Base-by-base conservation (phyloP, 805 yeast species). In the Saccharomycopsis vini region DNA sequence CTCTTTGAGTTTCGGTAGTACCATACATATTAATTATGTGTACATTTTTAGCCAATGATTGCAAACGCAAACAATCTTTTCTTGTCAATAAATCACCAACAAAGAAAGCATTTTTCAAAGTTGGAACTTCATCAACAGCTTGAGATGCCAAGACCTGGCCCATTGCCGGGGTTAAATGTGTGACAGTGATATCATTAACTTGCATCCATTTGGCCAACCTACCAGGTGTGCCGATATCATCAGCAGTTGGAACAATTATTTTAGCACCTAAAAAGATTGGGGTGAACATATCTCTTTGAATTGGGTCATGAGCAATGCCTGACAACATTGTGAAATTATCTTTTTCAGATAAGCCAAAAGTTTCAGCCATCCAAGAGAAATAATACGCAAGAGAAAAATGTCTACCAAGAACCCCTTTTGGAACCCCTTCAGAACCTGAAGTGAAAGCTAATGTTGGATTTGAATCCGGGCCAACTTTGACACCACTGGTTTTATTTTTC, bases 81-180 rank as follows among this genome's bases (percentile, higher is more conserved):
- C 92, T 94, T 52, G 99, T 92, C 52, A 92, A 69, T 50, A 92
- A 86, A 63, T 92, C 99, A 56, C 99, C 99, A 23, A 92, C 99
- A 57, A 92, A 92, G 69, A 92, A 92, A 1, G 98, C 98, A 60
- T 90, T 97, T 59, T 86, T 95, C 50, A 92, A 71, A 3, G 77
- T 58, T 21, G 95, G 90, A 60, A 92, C 83, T 44, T 81, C 80
- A 10, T 92, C 80, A 12, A 83, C 70, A 16, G 98, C 98, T 67
- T 92, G 97, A 4, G 97, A 97, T 49, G 95, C 82, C 55, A 92
- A 70, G 46, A 92, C 69, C 64, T 92, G 99, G 50, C 99, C 99
- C 98, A 94, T 92, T 4, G 98, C 98, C 3, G 99, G 99, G 1
- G 99, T 92, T 64, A 92, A 73, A 63, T 92, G 99, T 1, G 99